Base-by-base conservation (phyloP, 2,329 filamentous ascomycete genomes). In the Plectosphaerella sp. region DNA sequence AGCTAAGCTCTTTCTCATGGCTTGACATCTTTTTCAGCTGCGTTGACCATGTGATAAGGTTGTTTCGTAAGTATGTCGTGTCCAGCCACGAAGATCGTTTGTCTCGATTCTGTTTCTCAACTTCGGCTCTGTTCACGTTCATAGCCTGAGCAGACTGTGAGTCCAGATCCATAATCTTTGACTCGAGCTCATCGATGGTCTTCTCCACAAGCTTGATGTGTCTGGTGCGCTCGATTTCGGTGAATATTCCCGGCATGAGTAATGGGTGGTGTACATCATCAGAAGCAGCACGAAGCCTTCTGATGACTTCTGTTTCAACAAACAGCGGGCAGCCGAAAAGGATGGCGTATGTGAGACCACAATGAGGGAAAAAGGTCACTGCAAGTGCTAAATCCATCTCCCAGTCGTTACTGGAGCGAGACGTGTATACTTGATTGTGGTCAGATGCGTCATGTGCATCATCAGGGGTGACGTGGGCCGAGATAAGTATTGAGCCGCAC, bases 401-500 rank as follows among this genome's bases (percentile, higher is more conserved):
- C 62, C 63, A 64, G 0, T 54, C 57, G 46, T 65, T 64, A 15
- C 58, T 55, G 1, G 63, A 59, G 12, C 62, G 58, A 41, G 56
- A 59, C n/a, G 62, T 62, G 48, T 61, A 61, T 1, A 65, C 64
- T 64, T 36, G 33, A n/a, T n/a, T n/a, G n/a, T n/a, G n/a, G n/a
- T n/a, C n/a, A n/a, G n/a, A n/a, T n/a, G n/a, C n/a, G n/a, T n/a
- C n/a, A n/a, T 36, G 33, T 36, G 33, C 8, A 8, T 36, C 33
- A 36, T 36, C 33, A 36, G 33, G 8, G 41, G 8, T 8, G 11
- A 18, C 36, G 45, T 15, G 16, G 22, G 16, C 16, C 24, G 24
- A 16, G 14, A 47, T 47, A 11, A 47, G 45, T 15, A n/a, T n/a
- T 8, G 10, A 25, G 45, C 6, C 10, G 12, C 25, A 12, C 14